These are phyloP conservation scores for Fraxinus paxiana DNA, from an alignment of 305 asterid species.

Conservation along the genomic window DNA sequence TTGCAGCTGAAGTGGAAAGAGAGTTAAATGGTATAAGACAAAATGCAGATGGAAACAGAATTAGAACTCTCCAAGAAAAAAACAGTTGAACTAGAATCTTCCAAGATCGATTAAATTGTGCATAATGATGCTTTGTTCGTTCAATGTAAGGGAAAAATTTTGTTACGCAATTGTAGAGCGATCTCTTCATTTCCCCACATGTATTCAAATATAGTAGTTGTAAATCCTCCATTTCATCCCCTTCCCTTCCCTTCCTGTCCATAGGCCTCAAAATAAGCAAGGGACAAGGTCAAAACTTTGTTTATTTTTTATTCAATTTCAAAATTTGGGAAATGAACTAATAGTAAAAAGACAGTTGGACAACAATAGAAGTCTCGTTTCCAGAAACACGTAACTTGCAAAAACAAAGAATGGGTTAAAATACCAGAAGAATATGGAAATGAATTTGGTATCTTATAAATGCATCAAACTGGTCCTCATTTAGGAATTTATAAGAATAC, in stretches of 20 bases:
- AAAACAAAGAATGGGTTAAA: neutral
- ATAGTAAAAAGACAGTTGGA: neutral
- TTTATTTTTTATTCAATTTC: neutral
- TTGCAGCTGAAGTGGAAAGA: slow-evolving; percentile 40
- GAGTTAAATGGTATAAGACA: neutral
- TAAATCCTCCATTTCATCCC: neutral
- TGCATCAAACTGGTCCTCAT: neutral
- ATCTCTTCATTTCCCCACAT: neutral
- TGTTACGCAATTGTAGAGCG: neutral
- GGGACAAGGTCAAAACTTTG: neutral
- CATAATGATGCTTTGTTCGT: neutral
- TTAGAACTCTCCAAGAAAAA: neutral
- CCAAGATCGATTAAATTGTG: neutral
- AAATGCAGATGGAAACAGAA: neutral
- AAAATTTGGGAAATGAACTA: neutral
- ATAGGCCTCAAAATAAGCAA: neutral
- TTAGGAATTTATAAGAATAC: neutral
- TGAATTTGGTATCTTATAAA: neutral
- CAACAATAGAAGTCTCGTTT: neutral
- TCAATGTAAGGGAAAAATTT: neutral
- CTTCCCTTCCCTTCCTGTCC: neutral
- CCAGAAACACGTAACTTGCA: neutral
- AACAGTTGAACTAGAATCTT: neutral
- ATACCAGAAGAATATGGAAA: neutral
- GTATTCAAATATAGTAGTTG: neutral